Base-by-base conservation (phyloP, 2,329 filamentous ascomycete genomes). In the Fusarium clavum region DNA sequence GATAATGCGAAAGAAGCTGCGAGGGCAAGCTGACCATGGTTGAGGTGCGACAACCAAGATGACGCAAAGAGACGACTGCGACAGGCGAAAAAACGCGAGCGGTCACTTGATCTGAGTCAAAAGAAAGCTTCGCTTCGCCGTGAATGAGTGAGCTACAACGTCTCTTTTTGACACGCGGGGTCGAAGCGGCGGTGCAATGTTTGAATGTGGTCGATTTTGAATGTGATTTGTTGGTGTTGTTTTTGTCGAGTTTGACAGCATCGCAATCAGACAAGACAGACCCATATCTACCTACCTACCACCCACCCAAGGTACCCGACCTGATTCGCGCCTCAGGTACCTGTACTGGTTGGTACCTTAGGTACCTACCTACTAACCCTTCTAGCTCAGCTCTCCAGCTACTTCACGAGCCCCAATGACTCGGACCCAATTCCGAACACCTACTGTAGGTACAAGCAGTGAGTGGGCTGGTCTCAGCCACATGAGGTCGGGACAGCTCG, bases 1-100 rank as follows among this genome's bases (percentile, higher is more conserved):
- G 74, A 64, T 77, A 70, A 64, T 77, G 74, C 60, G 73, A 70
- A 58, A 71, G 74, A 67, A 75, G 69, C 61, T 73, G 73, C 56
- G 75, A 76, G 66, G 71, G 70, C 75, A 72, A 75, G 67, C 72
- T 79, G 75, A 74, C 74, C 79, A 80, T 81, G 73, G 49, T 75
- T 75, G 69, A 70, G 46, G 55, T 61, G 60, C 60, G 67, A 72
- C 61, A 66, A 61, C 64, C 58, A 62, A 68, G 70, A 69, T 68
- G 65, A 74, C 64, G 72, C 70, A 71, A 63, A 66, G 57, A 57
- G 58, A 59, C 45, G 52, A 64, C 51, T 71, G 71, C 58, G 67
- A 76, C 74, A 73, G 59, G 67, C 73, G 69, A 73, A 73, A 75
- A 75, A 69, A 72, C 73, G 73, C 71, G 72, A 72, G 66, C 64